Percentiles rank a stretch among this genome's conserved stretches.
Evolutionary conservation across 768 basidiomycete species (phyloP).

Genomic region (Terana coerulea): DNA sequence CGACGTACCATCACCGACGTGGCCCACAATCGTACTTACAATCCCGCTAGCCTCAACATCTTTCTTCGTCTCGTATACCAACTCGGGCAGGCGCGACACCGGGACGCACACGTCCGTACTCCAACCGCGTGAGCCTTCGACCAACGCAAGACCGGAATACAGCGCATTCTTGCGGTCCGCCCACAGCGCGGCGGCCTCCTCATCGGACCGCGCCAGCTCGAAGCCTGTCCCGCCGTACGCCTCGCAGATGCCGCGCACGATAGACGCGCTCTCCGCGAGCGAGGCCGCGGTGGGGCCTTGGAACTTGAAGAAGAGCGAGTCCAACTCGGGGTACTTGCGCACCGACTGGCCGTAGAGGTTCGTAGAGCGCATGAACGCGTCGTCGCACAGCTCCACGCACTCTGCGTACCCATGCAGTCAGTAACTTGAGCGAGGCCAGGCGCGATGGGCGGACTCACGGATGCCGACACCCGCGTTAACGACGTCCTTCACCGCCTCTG

Average conservation of each 20-base stretch:
- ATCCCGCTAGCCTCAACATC: slow-evolving; percentile 61
- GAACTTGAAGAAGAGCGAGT: slow-evolving; percentile 90
- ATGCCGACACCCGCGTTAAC: slow-evolving; percentile 31
- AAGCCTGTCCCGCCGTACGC: slow-evolving; percentile 68
- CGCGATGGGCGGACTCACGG: slow-evolving; percentile 10
- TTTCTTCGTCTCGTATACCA: slow-evolving; percentile 75
- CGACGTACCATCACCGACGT: slow-evolving; percentile 68
- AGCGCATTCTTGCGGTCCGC: slow-evolving; percentile 83
- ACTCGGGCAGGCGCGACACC: slow-evolving; percentile 61
- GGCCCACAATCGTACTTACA: slow-evolving; percentile 72
- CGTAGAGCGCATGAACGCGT: slow-evolving; percentile 16
- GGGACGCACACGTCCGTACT: slow-evolving; percentile 86
- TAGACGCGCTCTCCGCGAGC: slow-evolving; percentile 48
- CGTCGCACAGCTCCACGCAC: slow-evolving; percentile 84
- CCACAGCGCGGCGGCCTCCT: slow-evolving; percentile 79
- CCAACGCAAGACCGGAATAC: slow-evolving; percentile 60
- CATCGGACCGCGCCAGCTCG: slow-evolving; percentile 67
- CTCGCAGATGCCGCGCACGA: slow-evolving; percentile 42
- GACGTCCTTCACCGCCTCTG: slow-evolving; percentile 79
- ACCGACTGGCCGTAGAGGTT: slow-evolving; percentile 14
- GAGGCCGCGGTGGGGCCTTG: slow-evolving; percentile 62
- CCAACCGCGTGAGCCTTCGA: slow-evolving; percentile 70
- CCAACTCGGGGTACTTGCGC: slow-evolving; percentile 58
- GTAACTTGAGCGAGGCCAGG: not conserved
- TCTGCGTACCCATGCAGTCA: slow-evolving; percentile 38